phyloP scores from a whole-genome alignment of 2,329 filamentous ascomycete genomes.

The Hirsutella rhossiliensis region DNA sequence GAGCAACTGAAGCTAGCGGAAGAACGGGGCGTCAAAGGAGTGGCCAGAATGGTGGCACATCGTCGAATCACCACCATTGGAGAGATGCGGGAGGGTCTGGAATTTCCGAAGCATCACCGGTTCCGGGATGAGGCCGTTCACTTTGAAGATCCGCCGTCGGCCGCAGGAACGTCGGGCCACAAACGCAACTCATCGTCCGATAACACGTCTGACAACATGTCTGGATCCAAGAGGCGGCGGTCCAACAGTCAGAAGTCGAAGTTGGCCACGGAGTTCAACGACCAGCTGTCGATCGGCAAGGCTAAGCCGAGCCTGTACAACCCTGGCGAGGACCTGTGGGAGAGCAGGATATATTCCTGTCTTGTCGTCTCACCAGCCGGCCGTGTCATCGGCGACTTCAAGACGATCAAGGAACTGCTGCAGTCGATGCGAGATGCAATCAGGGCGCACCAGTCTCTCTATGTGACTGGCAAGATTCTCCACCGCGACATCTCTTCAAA shows the following conservation, averaged over 20 bases:
- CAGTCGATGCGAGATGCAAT: conserved; percentile 24
- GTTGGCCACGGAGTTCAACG: not conserved
- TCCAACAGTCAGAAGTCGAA: conserved; percentile 5
- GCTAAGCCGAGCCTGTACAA: conserved; percentile 5
- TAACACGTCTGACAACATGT: conserved; percentile 1
- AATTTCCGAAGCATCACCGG: conserved; percentile 1
- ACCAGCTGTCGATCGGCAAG: conserved; percentile 1
- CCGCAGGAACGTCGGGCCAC: not conserved
- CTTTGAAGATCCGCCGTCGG: not conserved
- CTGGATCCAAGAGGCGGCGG: conserved; percentile 4
- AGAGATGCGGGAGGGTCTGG: conserved; percentile 5
- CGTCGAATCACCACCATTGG: too few species aligned
- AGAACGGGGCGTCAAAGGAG: conserved; percentile 7
- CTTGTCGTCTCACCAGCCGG: too few species aligned
- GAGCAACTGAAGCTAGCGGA: conserved; percentile 6
- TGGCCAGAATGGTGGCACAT: conserved; percentile 6
- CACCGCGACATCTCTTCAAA: conserved; percentile 5
- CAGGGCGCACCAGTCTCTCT: conserved; percentile 22
- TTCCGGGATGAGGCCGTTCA: conserved; percentile 4
- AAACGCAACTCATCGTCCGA: conserved; percentile 5
- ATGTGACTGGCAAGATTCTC: conserved; percentile 10
- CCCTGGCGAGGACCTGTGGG: conserved; percentile 4
- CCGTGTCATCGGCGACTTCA: too few species aligned
- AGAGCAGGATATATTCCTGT: conserved; percentile 5
- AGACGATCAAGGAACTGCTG: too few species aligned